phyloP scores from a whole-genome alignment of 2,329 filamentous ascomycete genomes.

The Cladosporium phlei region DNA sequence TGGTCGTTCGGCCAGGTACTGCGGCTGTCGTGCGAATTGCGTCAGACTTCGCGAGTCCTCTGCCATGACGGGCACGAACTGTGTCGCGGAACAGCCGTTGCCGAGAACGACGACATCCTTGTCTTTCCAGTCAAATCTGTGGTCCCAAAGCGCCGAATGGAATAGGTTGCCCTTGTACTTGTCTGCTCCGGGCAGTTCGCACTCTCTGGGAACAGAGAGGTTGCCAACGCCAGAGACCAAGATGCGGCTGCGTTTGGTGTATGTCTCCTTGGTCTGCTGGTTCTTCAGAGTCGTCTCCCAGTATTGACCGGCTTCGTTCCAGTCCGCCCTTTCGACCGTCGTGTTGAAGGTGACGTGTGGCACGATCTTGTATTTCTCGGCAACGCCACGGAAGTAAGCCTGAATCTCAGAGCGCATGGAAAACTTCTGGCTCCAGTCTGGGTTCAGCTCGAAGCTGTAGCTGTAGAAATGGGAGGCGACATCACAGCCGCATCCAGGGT shows the following conservation, averaged over 20 bases:
- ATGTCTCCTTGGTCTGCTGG: conserved; percentile 20
- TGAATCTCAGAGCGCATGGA: conserved; percentile 38
- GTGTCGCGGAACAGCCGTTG: conserved; percentile 36
- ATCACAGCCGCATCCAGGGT: conserved; percentile 43
- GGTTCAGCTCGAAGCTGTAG: conserved; percentile 41
- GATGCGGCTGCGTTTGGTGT: conserved; percentile 20
- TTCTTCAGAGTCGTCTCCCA: conserved; percentile 28
- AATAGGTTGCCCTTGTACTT: conserved; percentile 33
- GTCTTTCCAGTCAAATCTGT: conserved; percentile 27
- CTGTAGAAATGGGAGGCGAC: conserved; percentile 37
- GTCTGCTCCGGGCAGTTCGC: conserved; percentile 28
- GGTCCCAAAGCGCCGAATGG: conserved; percentile 34
- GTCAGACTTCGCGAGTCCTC: conserved; percentile 31
- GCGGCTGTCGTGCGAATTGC: conserved; percentile 31
- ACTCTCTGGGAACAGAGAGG: conserved; percentile 25
- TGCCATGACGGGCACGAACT: conserved; percentile 33
- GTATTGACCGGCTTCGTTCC: conserved; percentile 22
- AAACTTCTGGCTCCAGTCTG: conserved; percentile 40
- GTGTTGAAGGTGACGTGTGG: conserved; percentile 23
- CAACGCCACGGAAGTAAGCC: conserved; percentile 38
- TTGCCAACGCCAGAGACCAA: conserved; percentile 29
- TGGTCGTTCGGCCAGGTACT: conserved; percentile 40
- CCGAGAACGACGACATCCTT: conserved; percentile 33
- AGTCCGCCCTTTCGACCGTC: conserved; percentile 24
- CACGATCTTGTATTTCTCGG: conserved; percentile 33